These are phyloP conservation scores for Aspergillus pseudonomiae DNA, from an alignment of 2,329 filamentous ascomycete genomes.

Conservation along the genomic window DNA sequence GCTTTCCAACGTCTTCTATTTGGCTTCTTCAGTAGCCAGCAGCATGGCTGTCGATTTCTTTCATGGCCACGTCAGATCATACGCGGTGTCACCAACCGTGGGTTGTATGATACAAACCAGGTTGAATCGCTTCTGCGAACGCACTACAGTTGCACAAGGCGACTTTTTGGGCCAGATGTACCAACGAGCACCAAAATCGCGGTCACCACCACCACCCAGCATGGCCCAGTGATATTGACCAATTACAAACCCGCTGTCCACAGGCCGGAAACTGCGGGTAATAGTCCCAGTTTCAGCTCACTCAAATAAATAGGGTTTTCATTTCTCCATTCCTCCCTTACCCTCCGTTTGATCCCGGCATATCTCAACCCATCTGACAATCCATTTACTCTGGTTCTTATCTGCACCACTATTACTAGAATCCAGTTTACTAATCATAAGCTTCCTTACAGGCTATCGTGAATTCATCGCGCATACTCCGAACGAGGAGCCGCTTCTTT, in stretches of 20 bases:
- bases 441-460: too few species aligned
- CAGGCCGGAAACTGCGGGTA: constrained; percentile 1
- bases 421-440: too few species aligned
- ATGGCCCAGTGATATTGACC: constrained; percentile 2
- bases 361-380: too few species aligned
- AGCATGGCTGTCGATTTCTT: not conserved
- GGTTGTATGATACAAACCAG: constrained; percentile 1
- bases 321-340: too few species aligned
- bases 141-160: constrained; percentile 4
- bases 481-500: constrained; percentile 3
- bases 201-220: not conserved
- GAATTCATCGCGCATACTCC: not conserved
- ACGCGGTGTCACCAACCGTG: not conserved
- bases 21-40: constrained; percentile 2
- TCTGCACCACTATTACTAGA: too few species aligned
- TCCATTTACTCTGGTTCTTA: too few species aligned
- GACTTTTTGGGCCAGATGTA: not conserved
- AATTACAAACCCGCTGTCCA: constrained; percentile 1
- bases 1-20: constrained; percentile 3
- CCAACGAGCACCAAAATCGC: constrained; percentile 2
- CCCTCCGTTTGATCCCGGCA: too few species aligned
- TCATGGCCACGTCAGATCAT: not conserved
- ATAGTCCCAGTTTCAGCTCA: not conserved
- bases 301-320: not conserved
- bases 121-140: not conserved